phyloP scores from a whole-genome alignment of 176 grass and related monocot species.

The Olyra latifolia region DNA sequence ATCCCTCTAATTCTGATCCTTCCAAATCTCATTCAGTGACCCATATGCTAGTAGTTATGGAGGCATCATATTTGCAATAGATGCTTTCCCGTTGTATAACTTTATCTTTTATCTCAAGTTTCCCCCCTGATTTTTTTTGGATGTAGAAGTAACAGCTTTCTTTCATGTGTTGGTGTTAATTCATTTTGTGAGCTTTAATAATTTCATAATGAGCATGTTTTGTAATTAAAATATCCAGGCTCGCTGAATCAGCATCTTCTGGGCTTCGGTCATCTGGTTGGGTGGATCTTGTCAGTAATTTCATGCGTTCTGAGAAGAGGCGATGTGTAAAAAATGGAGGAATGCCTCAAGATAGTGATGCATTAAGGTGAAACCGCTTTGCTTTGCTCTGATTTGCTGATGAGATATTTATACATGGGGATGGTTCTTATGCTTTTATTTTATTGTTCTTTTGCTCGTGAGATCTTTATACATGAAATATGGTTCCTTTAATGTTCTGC shows the following conservation, averaged over 20 bases:
- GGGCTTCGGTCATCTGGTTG: slow-evolving; percentile 69
- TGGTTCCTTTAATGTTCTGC: slow-evolving; percentile 11
- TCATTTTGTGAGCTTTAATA: slow-evolving; percentile 9
- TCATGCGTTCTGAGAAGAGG: slow-evolving; percentile 68
- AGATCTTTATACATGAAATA: neutral
- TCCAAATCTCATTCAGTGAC: slow-evolving; percentile 11
- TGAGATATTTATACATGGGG: slow-evolving; percentile 4
- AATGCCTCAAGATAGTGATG: slow-evolving; percentile 43
- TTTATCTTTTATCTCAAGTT: neutral
- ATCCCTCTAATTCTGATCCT: neutral
- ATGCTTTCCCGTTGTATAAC: neutral
- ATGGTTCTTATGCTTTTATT: neutral
- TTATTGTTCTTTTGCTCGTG: neutral
- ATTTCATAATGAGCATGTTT: slow-evolving; percentile 19
- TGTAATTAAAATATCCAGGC: slow-evolving; percentile 51
- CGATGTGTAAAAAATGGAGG: slow-evolving; percentile 37
- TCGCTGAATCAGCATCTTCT: slow-evolving; percentile 57
- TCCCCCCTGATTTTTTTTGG: neutral
- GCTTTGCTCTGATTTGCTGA: neutral
- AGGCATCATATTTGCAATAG: slow-evolving; percentile 12
- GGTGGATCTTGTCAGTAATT: slow-evolving; percentile 70
- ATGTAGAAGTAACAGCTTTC: neutral
- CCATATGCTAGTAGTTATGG: neutral
- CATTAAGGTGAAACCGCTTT: slow-evolving; percentile 60
- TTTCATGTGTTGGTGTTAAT: neutral